Evolutionary conservation across 2,329 filamentous ascomycete genomes (phyloP), one percentile per base, ranked within the genome.

Genomic region (Microsporum canis): DNA sequence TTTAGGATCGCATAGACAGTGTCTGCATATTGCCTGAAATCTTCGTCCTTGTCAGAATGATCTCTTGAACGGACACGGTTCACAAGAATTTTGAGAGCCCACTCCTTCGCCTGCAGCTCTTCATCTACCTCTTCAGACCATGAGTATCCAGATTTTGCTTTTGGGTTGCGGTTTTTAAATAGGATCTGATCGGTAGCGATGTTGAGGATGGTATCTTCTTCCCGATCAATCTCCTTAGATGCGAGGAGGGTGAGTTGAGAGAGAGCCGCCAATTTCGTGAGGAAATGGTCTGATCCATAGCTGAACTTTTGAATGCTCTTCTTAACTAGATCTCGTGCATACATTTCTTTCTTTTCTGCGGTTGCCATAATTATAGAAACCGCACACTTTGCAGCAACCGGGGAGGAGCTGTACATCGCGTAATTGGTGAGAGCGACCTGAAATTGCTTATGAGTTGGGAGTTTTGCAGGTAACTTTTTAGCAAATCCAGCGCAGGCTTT

Each of bases 401-500:
- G 83, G 1, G 91, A 92, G 29, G 82, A 82, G 27, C 92, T 92
- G 69, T 89, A 88, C 23, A 92, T 80, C 1, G 91, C 89, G 72
- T 94, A 97, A 67, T 84, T 87, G 63, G 87, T 84, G 71, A 99
- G 81, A 0, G 90, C 87, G 68, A 94, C 85, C 36, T 85, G 80
- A 68, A 97, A 92, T 66, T 88, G 88, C 61, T 87, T 84, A 64
- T 95, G 88, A 62, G 84, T 83, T 0, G 89, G 88, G 59, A 99
- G 83, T 63, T 97, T 91, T 8, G 85, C 81, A 0, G 92, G 86
- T 66, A 95, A 92, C 67, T 87, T 91, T 69, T 87, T 87, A 1
- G 91, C 89, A 71, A 96, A 99, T 1, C 88, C 90, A 7, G 92
- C 88, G 71, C 94, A 96, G 2, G 95, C 92, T 71, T 95, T 96